Base-by-base conservation (phyloP, 2,329 filamentous ascomycete genomes). In the Cordyceps fumosorosea region DNA sequence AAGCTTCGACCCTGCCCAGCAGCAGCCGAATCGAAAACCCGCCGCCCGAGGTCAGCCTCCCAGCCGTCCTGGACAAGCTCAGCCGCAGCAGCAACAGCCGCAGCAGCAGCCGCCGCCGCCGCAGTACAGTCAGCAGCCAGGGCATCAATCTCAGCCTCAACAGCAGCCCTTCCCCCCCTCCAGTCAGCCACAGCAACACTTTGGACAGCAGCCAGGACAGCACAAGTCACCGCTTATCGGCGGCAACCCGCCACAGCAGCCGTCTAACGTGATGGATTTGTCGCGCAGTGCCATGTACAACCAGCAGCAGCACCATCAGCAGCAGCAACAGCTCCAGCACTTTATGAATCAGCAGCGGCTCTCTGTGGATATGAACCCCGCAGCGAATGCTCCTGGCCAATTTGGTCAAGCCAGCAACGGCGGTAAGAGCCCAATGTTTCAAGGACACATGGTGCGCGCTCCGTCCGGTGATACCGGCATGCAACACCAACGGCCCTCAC, bases 311-410 rank as follows among this genome's bases (percentile, higher is more conserved):
- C 61, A 60, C 20, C 62, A 59, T 18, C 61, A 58, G 34, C 61
- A 58, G 56, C 55, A 55, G 16, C 62, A 63, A 10, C 62, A 63
- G 32, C 34, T 61, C 20, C 62, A 64, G 22, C 62, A 63, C 34
- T 62, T 62, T 24, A 62, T 62, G 59, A 62, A 62, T 18, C 59
- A 62, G 42, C 59, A 61, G 44, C 29, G 59, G n/a, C 20, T 62
- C 12, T 56, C 59, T 10, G 59, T 62, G 20, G 59, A 62, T n/a
- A 56, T 62, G 52, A 56, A 62, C 22, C 32, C 47, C 11, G 48
- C 40, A 12, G 29, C 55, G 26, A 54, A 48, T 14, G 10, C 61
- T 2, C n/a, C 54, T 42, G 22, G 24, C 22, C 61, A 58, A 22
- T 58, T 58, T 14, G 45, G 20, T 10, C 54, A 58, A 24, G 29